A percentile compares a stretch with the other conserved stretches of the same genome.
These are phyloP conservation scores for Heracleum sosnowskyi DNA, from an alignment of 129 eudicot species.

Conservation along the genomic window DNA sequence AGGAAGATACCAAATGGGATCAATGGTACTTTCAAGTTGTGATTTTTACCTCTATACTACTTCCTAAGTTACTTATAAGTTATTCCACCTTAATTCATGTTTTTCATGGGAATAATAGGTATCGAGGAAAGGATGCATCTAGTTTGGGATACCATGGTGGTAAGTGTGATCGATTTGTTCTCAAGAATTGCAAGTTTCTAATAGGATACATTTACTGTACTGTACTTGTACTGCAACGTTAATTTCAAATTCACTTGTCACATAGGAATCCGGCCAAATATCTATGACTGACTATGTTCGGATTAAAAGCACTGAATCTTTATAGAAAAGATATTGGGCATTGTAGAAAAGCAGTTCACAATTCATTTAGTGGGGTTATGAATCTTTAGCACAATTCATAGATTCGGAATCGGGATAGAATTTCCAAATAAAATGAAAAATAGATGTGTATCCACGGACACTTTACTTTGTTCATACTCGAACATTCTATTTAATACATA, in stretches of 20 bases:
- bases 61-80: not conserved
- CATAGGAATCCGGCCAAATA: constrained; percentile 90
- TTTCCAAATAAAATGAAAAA: not conserved
- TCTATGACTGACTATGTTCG: constrained; percentile 83
- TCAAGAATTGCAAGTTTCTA: not conserved
- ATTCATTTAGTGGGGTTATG: not conserved
- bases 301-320: constrained; percentile 73
- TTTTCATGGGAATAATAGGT: constrained; percentile 32
- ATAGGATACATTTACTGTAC: not conserved
- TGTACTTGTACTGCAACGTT: not conserved
- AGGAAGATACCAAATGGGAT: constrained; percentile 97
- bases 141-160: constrained; percentile 98
- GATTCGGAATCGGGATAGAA: not conserved
- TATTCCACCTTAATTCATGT: not conserved
- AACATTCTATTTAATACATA: not conserved
- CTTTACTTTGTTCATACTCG: not conserved
- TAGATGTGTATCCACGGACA: not conserved
- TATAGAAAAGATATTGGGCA: not conserved
- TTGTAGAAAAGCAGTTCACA: not conserved
- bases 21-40: constrained; percentile 47
- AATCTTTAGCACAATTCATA: not conserved
- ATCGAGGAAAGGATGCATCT: constrained; percentile 98
- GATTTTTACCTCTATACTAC: not conserved
- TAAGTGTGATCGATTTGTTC: constrained; percentile 23
- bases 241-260: not conserved